Conservation (phyloP, 1,284 basidiomycete species). For the Malassezia sympodialis region DNA sequence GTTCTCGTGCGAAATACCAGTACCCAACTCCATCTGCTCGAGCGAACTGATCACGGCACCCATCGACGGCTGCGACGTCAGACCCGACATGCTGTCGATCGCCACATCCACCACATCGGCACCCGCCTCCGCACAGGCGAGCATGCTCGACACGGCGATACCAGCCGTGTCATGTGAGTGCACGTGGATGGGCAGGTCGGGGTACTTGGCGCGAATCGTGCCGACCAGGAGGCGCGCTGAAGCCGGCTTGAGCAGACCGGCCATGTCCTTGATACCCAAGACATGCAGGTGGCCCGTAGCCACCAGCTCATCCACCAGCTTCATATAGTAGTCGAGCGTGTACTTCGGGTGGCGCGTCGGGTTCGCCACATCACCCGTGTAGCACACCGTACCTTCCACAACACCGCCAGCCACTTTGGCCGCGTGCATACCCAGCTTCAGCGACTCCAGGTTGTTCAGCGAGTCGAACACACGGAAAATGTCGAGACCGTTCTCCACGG, state of each 20-base stretch:
- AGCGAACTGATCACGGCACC: slow-evolving; percentile 86
- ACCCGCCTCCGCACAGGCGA: slow-evolving; percentile 86
- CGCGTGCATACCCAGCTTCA: slow-evolving; percentile 65
- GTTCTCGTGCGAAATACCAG: slow-evolving; percentile 92
- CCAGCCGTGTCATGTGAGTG: slow-evolving; percentile 99
- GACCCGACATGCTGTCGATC: slow-evolving; percentile 89
- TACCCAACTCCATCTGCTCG: slow-evolving; percentile 87
- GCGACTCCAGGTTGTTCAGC: slow-evolving; percentile 52
- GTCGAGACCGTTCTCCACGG: slow-evolving; percentile 96
- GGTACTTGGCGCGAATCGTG: slow-evolving; percentile 87
- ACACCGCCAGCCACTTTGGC: slow-evolving; percentile 99
- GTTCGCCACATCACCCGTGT: slow-evolving; percentile 93
- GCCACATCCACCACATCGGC: slow-evolving; percentile 97
- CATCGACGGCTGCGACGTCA: slow-evolving; percentile 98
- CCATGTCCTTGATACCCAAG: slow-evolving; percentile 99
- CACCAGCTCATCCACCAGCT: slow-evolving; percentile 88
- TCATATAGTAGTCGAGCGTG: slow-evolving; percentile 92
- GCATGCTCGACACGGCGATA: slow-evolving; percentile 91
- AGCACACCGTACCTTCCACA: slow-evolving; percentile 77
- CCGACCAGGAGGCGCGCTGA: slow-evolving; percentile 87
- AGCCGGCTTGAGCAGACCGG: slow-evolving; percentile 88
- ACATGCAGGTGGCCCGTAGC: slow-evolving; percentile 84
- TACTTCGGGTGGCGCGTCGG: slow-evolving; percentile 88
- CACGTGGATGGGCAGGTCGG: slow-evolving; percentile 95
- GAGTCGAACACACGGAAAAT: slow-evolving; percentile 99